phyloP scores from a whole-genome alignment of 352 stramenopile species.

The Phytophthora tentaculata region DNA sequence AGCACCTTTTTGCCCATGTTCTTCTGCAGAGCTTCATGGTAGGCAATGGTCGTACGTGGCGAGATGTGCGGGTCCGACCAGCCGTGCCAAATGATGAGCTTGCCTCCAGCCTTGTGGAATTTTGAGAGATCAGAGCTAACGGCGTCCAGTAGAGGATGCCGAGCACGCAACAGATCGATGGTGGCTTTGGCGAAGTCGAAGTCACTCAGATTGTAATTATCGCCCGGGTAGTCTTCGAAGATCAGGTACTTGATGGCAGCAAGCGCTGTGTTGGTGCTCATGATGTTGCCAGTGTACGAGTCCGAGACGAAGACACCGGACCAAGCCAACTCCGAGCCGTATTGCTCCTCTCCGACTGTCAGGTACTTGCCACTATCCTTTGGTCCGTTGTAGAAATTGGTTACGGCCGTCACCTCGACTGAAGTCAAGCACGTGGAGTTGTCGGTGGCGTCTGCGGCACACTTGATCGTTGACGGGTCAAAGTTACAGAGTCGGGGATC shows the following conservation, averaged over 20 bases:
- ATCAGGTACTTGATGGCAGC: conserved; percentile 50
- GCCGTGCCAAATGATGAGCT: conserved; percentile 55
- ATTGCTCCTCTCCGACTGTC: conserved; percentile 52
- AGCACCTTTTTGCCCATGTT: conserved; percentile 39
- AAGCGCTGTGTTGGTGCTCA: conserved; percentile 42
- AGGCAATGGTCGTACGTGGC: conserved; percentile 51
- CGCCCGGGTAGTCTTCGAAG: conserved; percentile 41
- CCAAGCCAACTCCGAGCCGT: conserved; percentile 51
- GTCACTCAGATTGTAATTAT: conserved; percentile 51
- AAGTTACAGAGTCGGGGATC: conserved; percentile 48
- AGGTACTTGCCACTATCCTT: conserved; percentile 37
- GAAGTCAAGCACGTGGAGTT: conserved; percentile 47
- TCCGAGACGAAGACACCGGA: conserved; percentile 46
- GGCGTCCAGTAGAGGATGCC: conserved; percentile 45
- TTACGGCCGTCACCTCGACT: conserved; percentile 35
- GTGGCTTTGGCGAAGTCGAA: conserved; percentile 48
- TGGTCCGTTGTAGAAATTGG: conserved; percentile 51
- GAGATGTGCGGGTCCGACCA: conserved; percentile 59
- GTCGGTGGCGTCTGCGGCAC: conserved; percentile 27
- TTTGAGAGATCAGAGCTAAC: conserved; percentile 45
- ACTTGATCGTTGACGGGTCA: conserved; percentile 39
- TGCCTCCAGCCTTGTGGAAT: conserved; percentile 44
- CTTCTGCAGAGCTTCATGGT: conserved; percentile 44
- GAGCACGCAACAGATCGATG: conserved; percentile 38
- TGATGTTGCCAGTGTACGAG: conserved; percentile 28